Evolutionary conservation across 1,139 yeast genomes (phyloP).

Genomic region (Magnusiomyces paraingens): DNA sequence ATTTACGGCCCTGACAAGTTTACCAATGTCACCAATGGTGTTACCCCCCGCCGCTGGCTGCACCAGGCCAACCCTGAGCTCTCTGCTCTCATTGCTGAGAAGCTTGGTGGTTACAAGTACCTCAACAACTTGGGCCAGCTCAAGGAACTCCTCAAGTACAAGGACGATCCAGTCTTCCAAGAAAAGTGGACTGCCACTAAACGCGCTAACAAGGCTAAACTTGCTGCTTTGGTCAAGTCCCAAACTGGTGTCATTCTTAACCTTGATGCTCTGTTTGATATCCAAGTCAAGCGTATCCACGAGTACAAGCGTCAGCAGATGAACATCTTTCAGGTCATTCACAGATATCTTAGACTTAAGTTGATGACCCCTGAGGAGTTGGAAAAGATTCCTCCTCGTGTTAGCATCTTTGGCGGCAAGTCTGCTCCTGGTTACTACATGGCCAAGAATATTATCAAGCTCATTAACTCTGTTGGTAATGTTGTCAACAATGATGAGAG

Average conservation of each 20-base stretch:
- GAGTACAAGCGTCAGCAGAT: slow-evolving; percentile 94
- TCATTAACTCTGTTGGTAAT: slow-evolving; percentile 73
- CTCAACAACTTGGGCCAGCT: slow-evolving; percentile 63
- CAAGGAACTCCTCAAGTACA: slow-evolving; percentile 59
- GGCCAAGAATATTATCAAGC: slow-evolving; percentile 85
- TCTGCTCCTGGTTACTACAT: slow-evolving; percentile 96
- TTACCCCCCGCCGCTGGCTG: slow-evolving; percentile 96
- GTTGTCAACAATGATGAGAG: slow-evolving; percentile 75
- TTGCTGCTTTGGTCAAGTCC: slow-evolving; percentile 63
- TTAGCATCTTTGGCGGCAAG: slow-evolving; percentile 84
- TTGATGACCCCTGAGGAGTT: slow-evolving; percentile 62
- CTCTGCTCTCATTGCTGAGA: slow-evolving; percentile 63
- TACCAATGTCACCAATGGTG: slow-evolving; percentile 90
- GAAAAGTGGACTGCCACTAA: slow-evolving; percentile 67
- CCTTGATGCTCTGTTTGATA: slow-evolving; percentile 67
- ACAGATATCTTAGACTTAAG: slow-evolving; percentile 74
- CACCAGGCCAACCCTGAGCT: slow-evolving; percentile 86
- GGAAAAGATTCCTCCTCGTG: slow-evolving; percentile 63
- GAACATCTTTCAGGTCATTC: slow-evolving; percentile 82
- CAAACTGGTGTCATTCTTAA: slow-evolving; percentile 66
- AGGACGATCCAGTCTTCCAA: slow-evolving; percentile 65
- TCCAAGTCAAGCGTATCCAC: slow-evolving; percentile 92
- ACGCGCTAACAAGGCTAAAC: slow-evolving; percentile 57
- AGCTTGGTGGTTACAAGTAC: slow-evolving; percentile 63
- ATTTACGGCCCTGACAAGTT: slow-evolving; percentile 77